Percentiles rank a stretch among this genome's conserved stretches.
Conservation (phyloP, 768 basidiomycete species). For the Gymnopilus junonius region DNA sequence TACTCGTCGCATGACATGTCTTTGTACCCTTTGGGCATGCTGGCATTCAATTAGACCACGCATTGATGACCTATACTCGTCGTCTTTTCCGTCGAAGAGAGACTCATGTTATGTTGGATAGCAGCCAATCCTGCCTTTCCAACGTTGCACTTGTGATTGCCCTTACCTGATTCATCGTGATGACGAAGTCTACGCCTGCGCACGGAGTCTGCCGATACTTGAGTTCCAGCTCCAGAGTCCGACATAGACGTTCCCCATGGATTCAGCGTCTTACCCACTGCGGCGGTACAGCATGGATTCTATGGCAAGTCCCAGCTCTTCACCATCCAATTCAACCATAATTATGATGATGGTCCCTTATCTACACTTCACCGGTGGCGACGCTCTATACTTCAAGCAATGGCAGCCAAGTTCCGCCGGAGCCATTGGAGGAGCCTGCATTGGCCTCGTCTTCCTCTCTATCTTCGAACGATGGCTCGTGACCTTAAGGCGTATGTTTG, state of each 20-base stretch:
- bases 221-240: conserved; percentile 7
- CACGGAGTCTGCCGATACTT: background rate
- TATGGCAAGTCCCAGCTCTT: background rate
- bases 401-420: conserved; percentile 73
- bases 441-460: conserved; percentile 70
- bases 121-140: too few relatives aligned
- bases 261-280: too few relatives aligned
- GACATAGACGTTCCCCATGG: too few relatives aligned
- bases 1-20: too few relatives aligned
- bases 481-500: conserved; percentile 56
- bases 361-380: conserved; percentile 70
- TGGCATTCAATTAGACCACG: too few relatives aligned
- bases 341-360: conserved; percentile 60
- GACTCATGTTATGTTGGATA: too few relatives aligned
- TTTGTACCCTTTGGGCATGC: too few relatives aligned
- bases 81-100: too few relatives aligned
- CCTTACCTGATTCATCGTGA: too few relatives aligned
- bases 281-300: background rate
- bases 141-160: background rate
- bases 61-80: background rate
- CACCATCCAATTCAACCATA: background rate
- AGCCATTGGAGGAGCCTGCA: conserved; percentile 75
- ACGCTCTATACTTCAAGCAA: conserved; percentile 66
- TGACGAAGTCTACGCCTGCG: background rate
- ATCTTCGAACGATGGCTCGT: conserved; percentile 73